Percentiles rank a stretch among this genome's conserved stretches.
These are phyloP conservation scores for Arxiozyma heterogenica DNA, from an alignment of 1,139 yeast species.

Conservation along the genomic window DNA sequence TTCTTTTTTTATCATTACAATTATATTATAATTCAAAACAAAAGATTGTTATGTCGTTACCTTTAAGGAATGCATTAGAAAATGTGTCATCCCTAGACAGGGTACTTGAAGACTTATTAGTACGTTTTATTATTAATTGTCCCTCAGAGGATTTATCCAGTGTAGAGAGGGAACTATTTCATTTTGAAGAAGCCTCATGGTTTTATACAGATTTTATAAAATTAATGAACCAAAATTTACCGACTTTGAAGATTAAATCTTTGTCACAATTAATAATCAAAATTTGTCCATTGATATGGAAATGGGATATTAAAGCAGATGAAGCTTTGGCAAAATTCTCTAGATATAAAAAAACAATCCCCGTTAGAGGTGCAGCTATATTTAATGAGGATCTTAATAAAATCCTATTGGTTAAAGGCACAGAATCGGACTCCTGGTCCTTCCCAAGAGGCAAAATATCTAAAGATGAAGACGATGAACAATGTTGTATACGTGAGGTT, in stretches of 20 bases:
- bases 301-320: constrained; percentile 57
- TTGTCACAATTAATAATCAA: constrained; percentile 67
- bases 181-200: constrained; percentile 98
- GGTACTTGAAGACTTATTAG: constrained; percentile 78
- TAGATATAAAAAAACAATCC: constrained; percentile 79
- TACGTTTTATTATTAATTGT: constrained; percentile 81
- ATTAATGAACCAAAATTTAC: constrained; percentile 64
- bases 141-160: constrained; percentile 85
- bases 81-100: constrained; percentile 48
- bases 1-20: too few species aligned
- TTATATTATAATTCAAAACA: too few species aligned
- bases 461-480: constrained; percentile 82
- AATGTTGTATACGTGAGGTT: constrained; percentile 90
- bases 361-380: constrained; percentile 93
- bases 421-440: constrained; percentile 82
- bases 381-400: constrained; percentile 65
- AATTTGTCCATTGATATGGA: constrained; percentile 79
- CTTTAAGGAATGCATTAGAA: constrained; percentile 30
- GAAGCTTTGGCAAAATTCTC: constrained; percentile 72
- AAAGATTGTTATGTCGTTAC: constrained; percentile 25
- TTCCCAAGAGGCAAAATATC: constrained; percentile 97
- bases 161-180: constrained; percentile 78
- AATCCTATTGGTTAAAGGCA: constrained; percentile 74
- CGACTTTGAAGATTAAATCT: constrained; percentile 68
- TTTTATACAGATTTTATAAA: constrained; percentile 83